Conservation (phyloP, 2,329 filamentous ascomycete genomes). For the Colletotrichum abscissum region DNA sequence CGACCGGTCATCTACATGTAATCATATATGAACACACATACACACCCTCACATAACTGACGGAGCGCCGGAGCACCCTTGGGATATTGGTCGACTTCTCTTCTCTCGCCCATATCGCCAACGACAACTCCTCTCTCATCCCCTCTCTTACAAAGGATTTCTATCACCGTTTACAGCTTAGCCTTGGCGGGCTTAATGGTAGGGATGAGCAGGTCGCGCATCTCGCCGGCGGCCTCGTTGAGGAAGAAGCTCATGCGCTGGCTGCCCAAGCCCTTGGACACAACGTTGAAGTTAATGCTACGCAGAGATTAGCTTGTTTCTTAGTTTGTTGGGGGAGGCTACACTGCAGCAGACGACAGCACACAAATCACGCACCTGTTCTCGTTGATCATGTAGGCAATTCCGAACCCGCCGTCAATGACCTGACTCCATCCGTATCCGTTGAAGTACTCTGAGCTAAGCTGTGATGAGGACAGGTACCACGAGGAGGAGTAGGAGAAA, state of each 20-base stretch:
- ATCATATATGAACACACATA: neutral
- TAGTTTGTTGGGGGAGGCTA: neutral
- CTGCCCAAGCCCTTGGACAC: conserved; percentile 93
- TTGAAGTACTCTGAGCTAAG: conserved; percentile 98
- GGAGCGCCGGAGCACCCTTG: neutral
- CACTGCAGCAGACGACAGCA: neutral
- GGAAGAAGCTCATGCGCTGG: conserved; percentile 93
- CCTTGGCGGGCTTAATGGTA: conserved; percentile 82
- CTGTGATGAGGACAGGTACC: conserved; percentile 91
- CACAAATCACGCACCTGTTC: conserved; percentile 73
- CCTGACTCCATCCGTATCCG: conserved; percentile 98
- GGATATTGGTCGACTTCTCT: neutral
- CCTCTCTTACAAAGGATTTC: neutral
- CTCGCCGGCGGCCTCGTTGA: conserved; percentile 93
- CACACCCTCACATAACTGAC: neutral
- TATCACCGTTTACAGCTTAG: conserved; percentile 76
- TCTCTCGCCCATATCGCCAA: too few species aligned
- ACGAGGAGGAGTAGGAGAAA: conserved; percentile 84
- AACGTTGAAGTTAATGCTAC: conserved; percentile 95
- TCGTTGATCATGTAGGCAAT: conserved; percentile 99
- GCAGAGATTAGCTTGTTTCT: conserved; percentile 23
- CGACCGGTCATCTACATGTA: neutral
- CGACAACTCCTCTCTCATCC: neutral
- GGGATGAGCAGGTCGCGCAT: conserved; percentile 88
- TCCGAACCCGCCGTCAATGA: conserved; percentile 94